Evolutionary conservation across 2,329 filamentous ascomycete genomes (phyloP), one percentile per base, ranked within the genome.

Genomic region (Pezicula neosporulosa): DNA sequence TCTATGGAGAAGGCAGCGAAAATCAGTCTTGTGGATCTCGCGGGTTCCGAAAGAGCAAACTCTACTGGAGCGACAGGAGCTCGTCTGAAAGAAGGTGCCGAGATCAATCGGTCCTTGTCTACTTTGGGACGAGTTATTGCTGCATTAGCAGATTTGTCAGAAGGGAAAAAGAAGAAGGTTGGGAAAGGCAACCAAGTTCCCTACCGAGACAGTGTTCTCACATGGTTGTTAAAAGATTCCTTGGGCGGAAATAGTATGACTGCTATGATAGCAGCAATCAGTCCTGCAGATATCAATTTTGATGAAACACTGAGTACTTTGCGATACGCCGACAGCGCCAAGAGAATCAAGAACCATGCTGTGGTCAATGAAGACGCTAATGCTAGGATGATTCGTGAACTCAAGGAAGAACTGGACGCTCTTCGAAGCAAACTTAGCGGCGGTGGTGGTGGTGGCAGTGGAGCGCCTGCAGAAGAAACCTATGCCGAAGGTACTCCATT

Each of bases 291-390:
- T 71, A 97, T 97, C 75, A 99, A 99, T 72, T 97, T 96, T 66
- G 94, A 99, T 60, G 94, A 99, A 71, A 99, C 95, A 0, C 78
- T 99, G 16, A 94, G 92, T 67, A 99, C 94, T 1, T 78, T 99
- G 27, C 85, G 95, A 64, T 99, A 99, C 70, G 94, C 95, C 50
- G 93, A 99, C 67, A 97, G 91, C 7, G 94, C 94, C 24, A 99
- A 99, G 75, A 86, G 94, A 63, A 99, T 99, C 80, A 97, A 97
- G 90, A 99, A 99, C 74, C 94, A 99, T 70, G 94, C 94, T 51
- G 94, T 99, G 47, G 89, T 99, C 70, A 99, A 99, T 75, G 94
- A 99, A 70, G 94, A 99, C 72, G 93, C 94, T 44, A 99, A 99
- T 67, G 94, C 94, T 54, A 88, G 94, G 62, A 99, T 99, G 94